phyloP scores from a whole-genome alignment of 371 early-diverging fungal species.

The Syncephalis fuscata region DNA sequence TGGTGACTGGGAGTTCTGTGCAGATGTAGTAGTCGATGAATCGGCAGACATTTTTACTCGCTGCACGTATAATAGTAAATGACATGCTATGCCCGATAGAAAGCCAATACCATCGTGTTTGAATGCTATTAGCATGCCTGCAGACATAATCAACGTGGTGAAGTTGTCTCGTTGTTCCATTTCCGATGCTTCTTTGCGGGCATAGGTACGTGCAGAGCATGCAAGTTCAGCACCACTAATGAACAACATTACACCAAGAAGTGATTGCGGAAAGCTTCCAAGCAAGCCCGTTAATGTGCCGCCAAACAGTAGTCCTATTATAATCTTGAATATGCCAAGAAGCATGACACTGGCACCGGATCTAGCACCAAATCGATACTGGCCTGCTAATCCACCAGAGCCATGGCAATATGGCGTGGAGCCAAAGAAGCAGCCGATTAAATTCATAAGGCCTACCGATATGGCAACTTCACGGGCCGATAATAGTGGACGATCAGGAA shows the following conservation, averaged over 20 bases:
- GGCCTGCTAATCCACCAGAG: constrained; percentile 81
- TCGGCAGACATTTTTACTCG: too few species aligned
- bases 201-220: constrained; percentile 36
- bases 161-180: constrained; percentile 27
- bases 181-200: constrained; percentile 12
- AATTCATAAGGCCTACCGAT: constrained; percentile 70
- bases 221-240: constrained; percentile 66
- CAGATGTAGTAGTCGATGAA: too few species aligned
- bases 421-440: constrained; percentile 74
- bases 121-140: constrained; percentile 50
- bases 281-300: constrained; percentile 53
- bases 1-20: too few species aligned
- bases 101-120: constrained; percentile 75
- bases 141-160: constrained; percentile 43
- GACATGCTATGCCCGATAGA: constrained; percentile 28
- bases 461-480: constrained; percentile 30
- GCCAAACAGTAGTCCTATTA: constrained; percentile 66
- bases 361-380: constrained; percentile 85
- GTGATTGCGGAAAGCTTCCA: constrained; percentile 46
- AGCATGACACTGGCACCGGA: constrained; percentile 60
- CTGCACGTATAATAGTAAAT: too few species aligned
- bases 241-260: constrained; percentile 77
- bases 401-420: constrained; percentile 74
- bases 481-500: constrained; percentile 43
- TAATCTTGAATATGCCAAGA: constrained; percentile 55